Conservation (phyloP, 1,284 basidiomycete genomes). For the Meira nashicola region DNA sequence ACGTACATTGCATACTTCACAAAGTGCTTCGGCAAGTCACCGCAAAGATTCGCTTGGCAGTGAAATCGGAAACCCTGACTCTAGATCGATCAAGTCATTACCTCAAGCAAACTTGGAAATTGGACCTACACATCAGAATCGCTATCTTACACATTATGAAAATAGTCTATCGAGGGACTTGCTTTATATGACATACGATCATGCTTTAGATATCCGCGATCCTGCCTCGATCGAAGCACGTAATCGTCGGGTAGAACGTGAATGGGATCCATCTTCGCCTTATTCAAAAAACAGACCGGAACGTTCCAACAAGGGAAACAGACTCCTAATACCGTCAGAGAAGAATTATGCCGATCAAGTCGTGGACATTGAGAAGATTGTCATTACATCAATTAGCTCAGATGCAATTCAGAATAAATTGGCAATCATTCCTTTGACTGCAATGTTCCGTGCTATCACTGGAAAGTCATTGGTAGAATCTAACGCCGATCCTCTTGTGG, state of each 20-base stretch:
- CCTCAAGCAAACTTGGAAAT: slow-evolving; percentile 41
- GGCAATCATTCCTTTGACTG: slow-evolving; percentile 75
- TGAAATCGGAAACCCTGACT: neutral
- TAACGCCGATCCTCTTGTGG: slow-evolving; percentile 26
- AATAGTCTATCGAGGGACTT: slow-evolving; percentile 76
- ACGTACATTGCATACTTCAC: too few species aligned
- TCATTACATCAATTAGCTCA: slow-evolving; percentile 52
- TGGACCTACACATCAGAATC: slow-evolving; percentile 65
- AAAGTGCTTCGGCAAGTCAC: neutral
- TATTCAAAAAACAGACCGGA: slow-evolving; percentile 71
- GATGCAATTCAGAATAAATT: slow-evolving; percentile 67
- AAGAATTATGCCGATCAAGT: slow-evolving; percentile 23
- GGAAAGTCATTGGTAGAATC: slow-evolving; percentile 64
- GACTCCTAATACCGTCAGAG: slow-evolving; percentile 28
- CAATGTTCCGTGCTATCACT: slow-evolving; percentile 79
- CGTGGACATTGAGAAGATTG: slow-evolving; percentile 75
- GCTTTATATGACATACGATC: slow-evolving; percentile 88
- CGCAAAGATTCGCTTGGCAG: too few species aligned
- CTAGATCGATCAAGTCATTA: slow-evolving; percentile 2
- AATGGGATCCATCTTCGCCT: slow-evolving; percentile 71
- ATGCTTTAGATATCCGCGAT: slow-evolving; percentile 13
- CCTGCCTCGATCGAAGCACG: neutral
- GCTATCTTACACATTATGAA: slow-evolving; percentile 79
- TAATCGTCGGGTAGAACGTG: slow-evolving; percentile 55
- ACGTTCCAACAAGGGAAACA: slow-evolving; percentile 64